Percentiles rank a stretch among this genome's conserved stretches.
phyloP scores from a whole-genome alignment of 352 stramenopile species.

The Halophytophthora batemanensis region DNA sequence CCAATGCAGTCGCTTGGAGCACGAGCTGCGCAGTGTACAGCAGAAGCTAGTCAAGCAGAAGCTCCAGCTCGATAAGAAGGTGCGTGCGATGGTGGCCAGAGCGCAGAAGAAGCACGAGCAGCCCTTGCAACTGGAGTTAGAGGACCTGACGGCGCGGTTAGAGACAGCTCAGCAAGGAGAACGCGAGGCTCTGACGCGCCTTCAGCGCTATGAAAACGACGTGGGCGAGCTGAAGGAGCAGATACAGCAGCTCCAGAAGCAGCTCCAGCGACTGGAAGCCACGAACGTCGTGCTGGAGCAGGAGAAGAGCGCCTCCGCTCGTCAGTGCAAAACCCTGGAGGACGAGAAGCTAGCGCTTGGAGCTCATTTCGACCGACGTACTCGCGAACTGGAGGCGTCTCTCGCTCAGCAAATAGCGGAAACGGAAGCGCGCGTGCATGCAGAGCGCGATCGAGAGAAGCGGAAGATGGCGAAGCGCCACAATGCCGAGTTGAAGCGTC shows the following conservation, averaged over 20 bases:
- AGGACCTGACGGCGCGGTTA: conserved; percentile 14
- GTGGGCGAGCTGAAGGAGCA: conserved; percentile 16
- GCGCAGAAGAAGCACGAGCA: conserved; percentile 20
- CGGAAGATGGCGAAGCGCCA: conserved; percentile 41
- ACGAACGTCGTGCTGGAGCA: conserved; percentile 13
- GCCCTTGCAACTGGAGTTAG: conserved; percentile 16
- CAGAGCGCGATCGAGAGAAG: conserved; percentile 36
- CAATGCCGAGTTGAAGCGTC: conserved; percentile 26
- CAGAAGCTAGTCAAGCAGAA: conserved; percentile 41
- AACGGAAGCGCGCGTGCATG: conserved; percentile 30
- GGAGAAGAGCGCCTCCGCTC: conserved; percentile 7
- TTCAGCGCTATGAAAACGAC: conserved; percentile 16
- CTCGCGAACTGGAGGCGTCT: conserved; percentile 32
- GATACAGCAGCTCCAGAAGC: conserved; percentile 7
- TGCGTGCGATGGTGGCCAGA: conserved; percentile 30
- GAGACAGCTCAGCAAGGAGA: conserved; percentile 15
- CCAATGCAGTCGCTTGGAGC: conserved; percentile 22
- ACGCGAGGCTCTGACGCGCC: conserved; percentile 9
- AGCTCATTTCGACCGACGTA: conserved; percentile 20
- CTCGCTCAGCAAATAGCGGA: conserved; percentile 26
- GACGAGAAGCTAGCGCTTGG: conserved; percentile 15
- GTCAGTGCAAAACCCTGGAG: conserved; percentile 23
- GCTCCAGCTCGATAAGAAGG: conserved; percentile 51
- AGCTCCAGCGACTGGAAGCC: conserved; percentile 7
- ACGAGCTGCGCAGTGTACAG: conserved; percentile 17